Conservation (phyloP, 2,329 filamentous ascomycete species). For the Graphiopsis chlorocephala region DNA sequence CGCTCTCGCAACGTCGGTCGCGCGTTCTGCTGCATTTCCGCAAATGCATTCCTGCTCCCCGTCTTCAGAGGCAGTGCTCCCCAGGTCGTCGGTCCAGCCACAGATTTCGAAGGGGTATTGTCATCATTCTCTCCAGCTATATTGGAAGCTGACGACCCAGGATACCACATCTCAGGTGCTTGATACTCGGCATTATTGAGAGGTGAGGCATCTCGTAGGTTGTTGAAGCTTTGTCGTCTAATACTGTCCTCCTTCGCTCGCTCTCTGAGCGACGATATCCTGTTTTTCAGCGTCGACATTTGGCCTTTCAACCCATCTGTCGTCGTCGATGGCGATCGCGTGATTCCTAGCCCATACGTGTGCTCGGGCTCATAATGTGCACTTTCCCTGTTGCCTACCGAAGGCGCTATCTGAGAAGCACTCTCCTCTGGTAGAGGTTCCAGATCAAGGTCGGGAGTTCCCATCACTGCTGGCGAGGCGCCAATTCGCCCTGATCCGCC, state of each 20-base stretch:
- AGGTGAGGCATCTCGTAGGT: slow-evolving; percentile 63
- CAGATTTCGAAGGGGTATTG: not conserved
- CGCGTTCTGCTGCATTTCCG: slow-evolving; percentile 19
- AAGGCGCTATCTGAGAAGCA: slow-evolving; percentile 6
- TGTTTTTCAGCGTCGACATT: slow-evolving; percentile 80
- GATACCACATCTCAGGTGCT: slow-evolving; percentile 33
- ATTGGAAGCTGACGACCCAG: slow-evolving; percentile 4
- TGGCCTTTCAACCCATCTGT: slow-evolving; percentile 74
- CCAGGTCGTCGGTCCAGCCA: not conserved
- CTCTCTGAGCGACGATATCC: slow-evolving; percentile 76
- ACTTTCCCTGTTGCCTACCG: not conserved
- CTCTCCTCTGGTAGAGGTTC: slow-evolving; percentile 44
- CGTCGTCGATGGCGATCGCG: slow-evolving; percentile 67
- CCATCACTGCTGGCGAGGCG: slow-evolving; percentile 12
- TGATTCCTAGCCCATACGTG: slow-evolving; percentile 42
- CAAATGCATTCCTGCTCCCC: slow-evolving; percentile 29
- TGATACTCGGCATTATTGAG: slow-evolving; percentile 66
- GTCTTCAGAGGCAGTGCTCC: slow-evolving; percentile 8
- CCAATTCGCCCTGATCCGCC: not conserved
- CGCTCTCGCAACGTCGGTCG: slow-evolving; percentile 19
- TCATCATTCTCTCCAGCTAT: not conserved
- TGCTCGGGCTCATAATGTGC: slow-evolving; percentile 1
- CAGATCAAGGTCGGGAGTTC: slow-evolving; percentile 40
- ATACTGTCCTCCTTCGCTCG: slow-evolving; percentile 76
- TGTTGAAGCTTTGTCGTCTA: slow-evolving; percentile 73